These are phyloP conservation scores for Leucosporidium creatinivorum DNA, from an alignment of 768 basidiomycete genomes.

Conservation along the genomic window DNA sequence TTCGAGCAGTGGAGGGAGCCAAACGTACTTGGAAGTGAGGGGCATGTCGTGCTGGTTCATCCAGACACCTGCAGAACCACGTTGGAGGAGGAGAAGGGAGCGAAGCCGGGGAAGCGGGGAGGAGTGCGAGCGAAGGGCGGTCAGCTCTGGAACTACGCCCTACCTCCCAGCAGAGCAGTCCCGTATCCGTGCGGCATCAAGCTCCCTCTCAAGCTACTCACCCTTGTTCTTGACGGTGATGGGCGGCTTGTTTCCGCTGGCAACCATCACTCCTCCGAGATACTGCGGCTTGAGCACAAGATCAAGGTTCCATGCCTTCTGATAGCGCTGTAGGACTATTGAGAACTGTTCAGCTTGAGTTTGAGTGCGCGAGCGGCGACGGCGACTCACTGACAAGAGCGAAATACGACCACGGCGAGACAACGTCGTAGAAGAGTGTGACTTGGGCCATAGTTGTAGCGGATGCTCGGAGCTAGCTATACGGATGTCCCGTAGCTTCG, in stretches of 20 bases:
- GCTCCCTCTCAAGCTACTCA: not conserved
- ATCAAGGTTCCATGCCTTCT: slow-evolving; percentile 9
- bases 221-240: slow-evolving; percentile 26
- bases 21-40: slow-evolving; percentile 2
- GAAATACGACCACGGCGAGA: slow-evolving; percentile 14
- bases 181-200: not conserved
- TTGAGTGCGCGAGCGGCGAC: not conserved
- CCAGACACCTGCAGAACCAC: not conserved
- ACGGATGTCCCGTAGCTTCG: not conserved
- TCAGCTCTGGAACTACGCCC: not conserved
- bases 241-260: slow-evolving; percentile 24
- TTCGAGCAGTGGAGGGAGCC: not conserved
- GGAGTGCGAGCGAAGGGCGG: no score
- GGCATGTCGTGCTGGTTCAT: slow-evolving; percentile 14
- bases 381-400: slow-evolving; percentile 1
- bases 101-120: no score
- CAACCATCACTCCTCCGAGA: slow-evolving; percentile 26
- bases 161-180: not conserved
- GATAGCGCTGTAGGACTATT: slow-evolving; percentile 3
- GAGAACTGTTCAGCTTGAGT: not conserved
- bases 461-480: no score
- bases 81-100: no score
- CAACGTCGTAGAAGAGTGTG: slow-evolving; percentile 13
- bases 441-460: not conserved
- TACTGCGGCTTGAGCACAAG: slow-evolving; percentile 22